Evolutionary conservation across 805 yeast species (phyloP).

Genomic region (Yarrowia sp.): DNA sequence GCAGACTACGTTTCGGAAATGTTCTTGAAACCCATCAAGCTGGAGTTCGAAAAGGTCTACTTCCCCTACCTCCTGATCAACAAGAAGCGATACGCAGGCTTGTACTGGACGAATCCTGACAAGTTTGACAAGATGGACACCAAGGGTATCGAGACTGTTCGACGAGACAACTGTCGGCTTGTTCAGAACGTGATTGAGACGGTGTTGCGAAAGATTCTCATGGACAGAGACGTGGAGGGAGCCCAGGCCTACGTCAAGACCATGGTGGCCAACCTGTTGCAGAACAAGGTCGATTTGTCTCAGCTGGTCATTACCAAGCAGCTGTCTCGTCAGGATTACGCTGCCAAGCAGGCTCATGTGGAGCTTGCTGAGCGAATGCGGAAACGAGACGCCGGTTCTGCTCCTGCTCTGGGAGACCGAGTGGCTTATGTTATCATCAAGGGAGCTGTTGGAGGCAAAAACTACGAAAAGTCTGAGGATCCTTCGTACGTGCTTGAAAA

Average conservation of each 20-base stretch:
- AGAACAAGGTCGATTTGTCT: constrained; percentile 90
- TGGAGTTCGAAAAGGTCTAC: constrained; percentile 96
- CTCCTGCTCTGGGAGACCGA: constrained; percentile 96
- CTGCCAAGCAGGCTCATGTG: constrained; percentile 97
- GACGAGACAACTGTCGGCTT: constrained; percentile 95
- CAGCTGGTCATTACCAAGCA: constrained; percentile 94
- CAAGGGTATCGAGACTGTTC: constrained; percentile 96
- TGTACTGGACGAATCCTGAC: constrained; percentile 93
- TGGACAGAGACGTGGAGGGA: constrained; percentile 82
- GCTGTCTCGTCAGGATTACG: constrained; percentile 84
- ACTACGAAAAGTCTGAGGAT: constrained; percentile 96
- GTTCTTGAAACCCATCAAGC: constrained; percentile 85
- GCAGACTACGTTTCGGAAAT: constrained; percentile 82
- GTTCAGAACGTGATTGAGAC: constrained; percentile 95
- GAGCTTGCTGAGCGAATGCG: constrained; percentile 95
- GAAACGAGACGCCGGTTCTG: constrained; percentile 96
- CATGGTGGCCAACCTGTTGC: constrained; percentile 87
- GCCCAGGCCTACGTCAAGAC: constrained; percentile 86
- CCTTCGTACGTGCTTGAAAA: constrained; percentile 92
- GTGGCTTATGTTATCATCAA: constrained; percentile 94
- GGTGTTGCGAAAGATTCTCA: constrained; percentile 81
- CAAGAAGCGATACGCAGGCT: constrained; percentile 96
- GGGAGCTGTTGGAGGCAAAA: constrained; percentile 78
- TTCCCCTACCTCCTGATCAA: constrained; percentile 93
- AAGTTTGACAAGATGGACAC: constrained; percentile 97